Percentiles rank a stretch among this genome's conserved stretches.
These are phyloP conservation scores for Pseudozyma pruni DNA, from an alignment of 1,284 basidiomycete species.

Conservation along the genomic window DNA sequence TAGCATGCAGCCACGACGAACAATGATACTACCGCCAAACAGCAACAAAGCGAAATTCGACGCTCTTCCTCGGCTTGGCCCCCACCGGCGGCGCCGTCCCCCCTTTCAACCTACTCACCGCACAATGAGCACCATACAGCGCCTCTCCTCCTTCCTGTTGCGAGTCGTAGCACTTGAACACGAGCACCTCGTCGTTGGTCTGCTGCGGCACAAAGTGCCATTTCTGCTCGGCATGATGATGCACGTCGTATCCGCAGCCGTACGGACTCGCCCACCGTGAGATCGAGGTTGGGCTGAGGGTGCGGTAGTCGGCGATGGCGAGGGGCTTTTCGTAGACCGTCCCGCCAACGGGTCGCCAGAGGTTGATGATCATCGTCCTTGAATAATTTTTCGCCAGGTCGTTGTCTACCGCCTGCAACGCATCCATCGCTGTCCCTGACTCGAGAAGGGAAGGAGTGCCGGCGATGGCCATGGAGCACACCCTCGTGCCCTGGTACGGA, in stretches of 20 bases:
- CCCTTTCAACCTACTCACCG: constrained; percentile 20
- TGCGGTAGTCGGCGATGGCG: constrained; percentile 28
- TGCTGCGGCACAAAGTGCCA: constrained; percentile 37
- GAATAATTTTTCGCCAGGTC: constrained; percentile 6
- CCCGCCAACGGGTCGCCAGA: constrained; percentile 32
- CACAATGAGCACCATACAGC: constrained; percentile 38
- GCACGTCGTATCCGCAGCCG: constrained; percentile 34
- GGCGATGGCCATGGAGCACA: constrained; percentile 35
- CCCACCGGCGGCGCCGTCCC: constrained; percentile 8
- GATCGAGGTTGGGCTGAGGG: constrained; percentile 5
- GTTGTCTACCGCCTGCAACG: constrained; percentile 8
- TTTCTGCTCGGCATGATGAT: constrained; percentile 12
- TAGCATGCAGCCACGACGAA: too few relatives aligned
- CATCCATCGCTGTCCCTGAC: background rate
- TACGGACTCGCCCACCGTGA: constrained; percentile 26
- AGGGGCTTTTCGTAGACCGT: constrained; percentile 32
- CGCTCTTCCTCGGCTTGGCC: constrained; percentile 29
- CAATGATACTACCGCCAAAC: constrained; percentile 18
- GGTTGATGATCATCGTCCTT: constrained; percentile 35
- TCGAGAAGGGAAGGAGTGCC: constrained; percentile 12
- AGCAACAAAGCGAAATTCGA: constrained; percentile 38
- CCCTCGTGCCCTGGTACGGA: constrained; percentile 17
- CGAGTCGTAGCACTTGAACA: constrained; percentile 40
- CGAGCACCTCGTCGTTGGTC: constrained; percentile 30
- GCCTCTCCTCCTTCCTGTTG: constrained; percentile 10